Evolutionary conservation across 1,139 yeast genomes (phyloP).

Genomic region (Scheffersomyces titani): DNA sequence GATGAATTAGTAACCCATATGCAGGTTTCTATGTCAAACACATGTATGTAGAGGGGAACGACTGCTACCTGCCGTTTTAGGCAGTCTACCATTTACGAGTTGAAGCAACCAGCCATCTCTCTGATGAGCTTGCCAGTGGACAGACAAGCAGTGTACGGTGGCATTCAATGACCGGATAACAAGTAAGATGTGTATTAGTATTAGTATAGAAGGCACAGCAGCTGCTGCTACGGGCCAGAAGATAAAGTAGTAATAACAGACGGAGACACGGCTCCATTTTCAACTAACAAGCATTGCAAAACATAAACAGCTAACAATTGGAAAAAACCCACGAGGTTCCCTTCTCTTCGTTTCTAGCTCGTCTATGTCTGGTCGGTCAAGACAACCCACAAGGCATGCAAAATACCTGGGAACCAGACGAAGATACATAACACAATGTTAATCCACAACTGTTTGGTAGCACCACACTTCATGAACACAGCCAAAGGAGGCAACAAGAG

Average conservation of each 20-base stretch:
- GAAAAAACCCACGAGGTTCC: neutral
- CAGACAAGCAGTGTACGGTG: too few relatives aligned
- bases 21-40: neutral
- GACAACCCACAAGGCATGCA: constrained; percentile 69
- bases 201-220: neutral
- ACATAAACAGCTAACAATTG: neutral
- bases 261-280: neutral
- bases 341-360: neutral
- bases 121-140: too few relatives aligned
- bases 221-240: neutral
- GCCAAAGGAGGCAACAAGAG: constrained; percentile 71
- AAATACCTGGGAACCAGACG: constrained; percentile 75
- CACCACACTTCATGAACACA: constrained; percentile 65
- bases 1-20: neutral
- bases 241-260: neutral
- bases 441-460: constrained; percentile 60
- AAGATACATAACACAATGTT: constrained; percentile 62
- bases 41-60: neutral
- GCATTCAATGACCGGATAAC: neutral
- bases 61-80: neutral
- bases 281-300: neutral
- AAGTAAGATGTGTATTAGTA: neutral
- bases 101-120: neutral
- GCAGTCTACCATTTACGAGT: neutral
- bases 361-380: constrained; percentile 24